Conservation (phyloP, 805 yeast genomes). For the Yamadazyma kitorensis region DNA sequence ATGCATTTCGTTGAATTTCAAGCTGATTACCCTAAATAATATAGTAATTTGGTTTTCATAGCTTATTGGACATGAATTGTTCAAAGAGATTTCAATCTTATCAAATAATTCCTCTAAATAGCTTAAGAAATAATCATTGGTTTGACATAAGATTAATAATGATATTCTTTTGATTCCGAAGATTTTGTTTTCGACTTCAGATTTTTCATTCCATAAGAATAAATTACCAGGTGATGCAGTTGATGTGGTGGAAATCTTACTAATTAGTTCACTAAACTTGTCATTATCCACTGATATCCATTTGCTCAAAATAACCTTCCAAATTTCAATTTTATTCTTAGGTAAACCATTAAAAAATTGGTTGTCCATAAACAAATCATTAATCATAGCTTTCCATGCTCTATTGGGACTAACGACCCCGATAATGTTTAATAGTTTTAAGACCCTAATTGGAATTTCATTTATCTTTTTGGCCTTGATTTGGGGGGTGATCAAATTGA, state of each 20-base stretch:
- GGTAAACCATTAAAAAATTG: slow-evolving; percentile 46
- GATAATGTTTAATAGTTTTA: slow-evolving; percentile 43
- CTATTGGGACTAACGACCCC: slow-evolving; percentile 38
- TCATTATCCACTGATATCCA: slow-evolving; percentile 72
- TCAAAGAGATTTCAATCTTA: slow-evolving; percentile 29
- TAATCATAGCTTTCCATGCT: slow-evolving; percentile 63
- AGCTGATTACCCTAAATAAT: slow-evolving; percentile 61
- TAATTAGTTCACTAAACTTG: slow-evolving; percentile 32
- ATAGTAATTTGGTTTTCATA: slow-evolving; percentile 47
- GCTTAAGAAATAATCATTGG: slow-evolving; percentile 53
- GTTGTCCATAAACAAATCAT: slow-evolving; percentile 63
- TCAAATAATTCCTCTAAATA: slow-evolving; percentile 47
- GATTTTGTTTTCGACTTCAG: slow-evolving; percentile 54
- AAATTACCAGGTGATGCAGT: slow-evolving; percentile 37
- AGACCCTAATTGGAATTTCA: slow-evolving; percentile 37
- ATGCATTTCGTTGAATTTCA: slow-evolving; percentile 63
- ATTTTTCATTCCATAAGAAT: slow-evolving; percentile 68
- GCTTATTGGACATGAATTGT: slow-evolving; percentile 27
- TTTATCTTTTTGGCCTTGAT: slow-evolving; percentile 42
- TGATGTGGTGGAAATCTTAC: slow-evolving; percentile 3
- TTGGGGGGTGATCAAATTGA: slow-evolving; percentile 52
- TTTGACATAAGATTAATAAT: slow-evolving; percentile 60
- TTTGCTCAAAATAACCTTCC: slow-evolving; percentile 54
- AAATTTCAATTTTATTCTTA: slow-evolving; percentile 26
- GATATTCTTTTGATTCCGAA: slow-evolving; percentile 60